Evolutionary conservation across 345 rosid genomes (phyloP).

Genomic region (Arabidopsis suecica): DNA sequence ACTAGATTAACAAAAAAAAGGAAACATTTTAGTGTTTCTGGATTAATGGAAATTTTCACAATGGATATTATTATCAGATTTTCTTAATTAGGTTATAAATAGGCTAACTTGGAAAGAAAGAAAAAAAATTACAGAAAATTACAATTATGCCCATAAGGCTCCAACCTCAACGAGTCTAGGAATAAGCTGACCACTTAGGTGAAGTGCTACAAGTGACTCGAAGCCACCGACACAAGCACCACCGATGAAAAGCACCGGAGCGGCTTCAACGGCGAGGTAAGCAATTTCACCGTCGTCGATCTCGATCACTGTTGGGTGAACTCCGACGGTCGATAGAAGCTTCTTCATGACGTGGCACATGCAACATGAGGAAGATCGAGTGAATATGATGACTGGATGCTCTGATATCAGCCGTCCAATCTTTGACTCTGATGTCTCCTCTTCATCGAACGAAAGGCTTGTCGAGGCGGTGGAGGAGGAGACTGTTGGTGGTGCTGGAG

Average conservation of each 20-base stretch:
- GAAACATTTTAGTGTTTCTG: slow-evolving; percentile 1
- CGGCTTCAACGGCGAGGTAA: slow-evolving; percentile 43
- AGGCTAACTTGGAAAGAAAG: not conserved
- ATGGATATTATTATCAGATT: slow-evolving; percentile 13
- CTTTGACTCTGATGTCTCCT: slow-evolving; percentile 70
- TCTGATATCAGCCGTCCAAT: slow-evolving; percentile 86
- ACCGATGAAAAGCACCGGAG: slow-evolving; percentile 83
- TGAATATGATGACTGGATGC: slow-evolving; percentile 93
- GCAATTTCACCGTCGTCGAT: slow-evolving; percentile 75
- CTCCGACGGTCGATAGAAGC: slow-evolving; percentile 78
- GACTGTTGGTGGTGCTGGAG: slow-evolving; percentile 38
- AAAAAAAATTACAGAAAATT: not conserved
- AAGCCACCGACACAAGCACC: slow-evolving; percentile 86
- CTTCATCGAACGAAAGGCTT: slow-evolving; percentile 75
- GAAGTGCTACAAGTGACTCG: slow-evolving; percentile 90
- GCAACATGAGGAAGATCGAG: slow-evolving; percentile 76
- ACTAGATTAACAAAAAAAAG: not conserved
- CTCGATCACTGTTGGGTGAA: slow-evolving; percentile 92
- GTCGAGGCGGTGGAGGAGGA: slow-evolving; percentile 42
- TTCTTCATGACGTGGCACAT: slow-evolving; percentile 98
- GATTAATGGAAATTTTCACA: slow-evolving; percentile 28
- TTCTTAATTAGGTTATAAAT: not conserved
- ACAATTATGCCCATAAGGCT: slow-evolving; percentile 53
- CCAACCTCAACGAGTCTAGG: slow-evolving; percentile 91
- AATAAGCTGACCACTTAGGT: slow-evolving; percentile 83